Evolutionary conservation across 106 monocot genomes (phyloP), one percentile per base, ranked within the genome.

Genomic region (Dendrobium officinale): DNA sequence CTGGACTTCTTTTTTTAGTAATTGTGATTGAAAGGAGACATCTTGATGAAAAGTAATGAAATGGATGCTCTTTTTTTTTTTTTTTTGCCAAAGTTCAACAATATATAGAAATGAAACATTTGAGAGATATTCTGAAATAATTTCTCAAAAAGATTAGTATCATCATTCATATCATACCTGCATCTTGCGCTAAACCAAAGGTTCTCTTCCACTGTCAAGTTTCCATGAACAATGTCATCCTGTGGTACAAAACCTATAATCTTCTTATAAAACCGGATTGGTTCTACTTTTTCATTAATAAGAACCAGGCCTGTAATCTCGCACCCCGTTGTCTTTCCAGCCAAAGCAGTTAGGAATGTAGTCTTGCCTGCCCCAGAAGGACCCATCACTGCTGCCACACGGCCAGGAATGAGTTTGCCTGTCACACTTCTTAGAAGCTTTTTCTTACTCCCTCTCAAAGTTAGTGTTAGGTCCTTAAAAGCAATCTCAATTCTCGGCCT

Each of bases 201-300:
- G 85, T 98, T 98, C 80, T 98, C 98, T 85, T 98, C 94, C 26
- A 98, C 98, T 18, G 98, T 92, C 83, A 98, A 88, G 81, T 98
- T 91, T 4, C 98, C 98, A 86, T 98, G 98, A 55, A 98, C 98
- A 85, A 98, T 87, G 82, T 98, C 98, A 92, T 98, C 98, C 87
- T 98, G 98, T 42, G 98, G 98, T 5, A 98, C 98, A 88, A 98
- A 98, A 10, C 98, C 94, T 61, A 98, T 98, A 31, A 98, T 98
- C 85, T 88, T 98, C 72, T 95, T 98, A 77, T 98, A 98, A 33
- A 92, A 88, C 42, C 88, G 89, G 49, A 99, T 89, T 5, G 88
- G 84, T 40, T 91, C 97, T n/a, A 77, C 31, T 81, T 88, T 88
- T 67, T 91, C 97, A 88, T 98, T 98, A 77, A 98, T 90, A 54